These are phyloP conservation scores for Backusella westeae DNA, from an alignment of 192 early-diverging fungal species.

Conservation along the genomic window DNA sequence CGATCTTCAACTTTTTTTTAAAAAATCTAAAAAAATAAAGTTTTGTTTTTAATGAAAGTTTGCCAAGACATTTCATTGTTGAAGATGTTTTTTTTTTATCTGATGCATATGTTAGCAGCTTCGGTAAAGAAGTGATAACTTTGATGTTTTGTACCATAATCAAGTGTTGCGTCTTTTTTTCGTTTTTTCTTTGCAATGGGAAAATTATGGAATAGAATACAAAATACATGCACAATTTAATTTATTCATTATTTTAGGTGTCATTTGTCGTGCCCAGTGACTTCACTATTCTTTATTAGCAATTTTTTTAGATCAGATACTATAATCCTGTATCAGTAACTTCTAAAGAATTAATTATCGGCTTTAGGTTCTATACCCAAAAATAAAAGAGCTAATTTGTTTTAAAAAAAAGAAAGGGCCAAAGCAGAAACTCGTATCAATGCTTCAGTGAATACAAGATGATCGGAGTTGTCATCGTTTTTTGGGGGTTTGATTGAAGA, in stretches of 20 bases:
- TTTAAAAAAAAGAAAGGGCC: neutral
- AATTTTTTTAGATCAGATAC: neutral
- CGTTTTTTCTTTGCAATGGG: neutral
- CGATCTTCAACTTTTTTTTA: neutral
- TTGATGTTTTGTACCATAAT: neutral
- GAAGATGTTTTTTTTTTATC: neutral
- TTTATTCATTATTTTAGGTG: constrained; percentile 1
- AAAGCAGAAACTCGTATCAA: neutral
- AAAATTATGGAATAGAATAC: neutral
- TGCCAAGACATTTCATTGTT: neutral
- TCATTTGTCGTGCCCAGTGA: constrained; percentile 3
- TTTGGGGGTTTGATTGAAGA: neutral
- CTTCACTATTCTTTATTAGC: neutral
- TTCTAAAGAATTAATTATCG: neutral
- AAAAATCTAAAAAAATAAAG: neutral
- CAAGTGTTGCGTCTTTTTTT: neutral
- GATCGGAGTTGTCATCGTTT: neutral
- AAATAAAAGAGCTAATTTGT: neutral
- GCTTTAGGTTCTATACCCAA: neutral
- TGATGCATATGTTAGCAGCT: neutral
- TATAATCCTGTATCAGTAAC: neutral
- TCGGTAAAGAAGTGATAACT: neutral
- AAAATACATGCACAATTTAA: constrained; percentile 3
- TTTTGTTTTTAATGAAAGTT: neutral
- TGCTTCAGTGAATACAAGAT: neutral